Percentiles rank a stretch among this genome's conserved stretches.
Conservation (phyloP, 2,329 filamentous ascomycete genomes). For the Periconia sp. region DNA sequence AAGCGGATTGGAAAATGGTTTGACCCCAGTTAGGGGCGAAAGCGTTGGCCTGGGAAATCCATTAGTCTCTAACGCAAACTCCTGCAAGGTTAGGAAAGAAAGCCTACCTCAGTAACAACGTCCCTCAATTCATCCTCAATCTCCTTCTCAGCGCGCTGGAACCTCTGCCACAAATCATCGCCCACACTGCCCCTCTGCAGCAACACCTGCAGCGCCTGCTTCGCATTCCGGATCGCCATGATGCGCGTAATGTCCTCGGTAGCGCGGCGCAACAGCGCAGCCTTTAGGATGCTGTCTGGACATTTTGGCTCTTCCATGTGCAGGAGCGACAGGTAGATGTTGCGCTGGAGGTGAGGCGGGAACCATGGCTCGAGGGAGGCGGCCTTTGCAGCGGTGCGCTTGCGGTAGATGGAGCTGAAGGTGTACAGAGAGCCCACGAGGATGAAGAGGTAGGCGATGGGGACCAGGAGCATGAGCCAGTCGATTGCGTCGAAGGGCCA, state of each 20-base stretch:
- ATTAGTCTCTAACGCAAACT: constrained; percentile 16
- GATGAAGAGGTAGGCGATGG: constrained; percentile 85
- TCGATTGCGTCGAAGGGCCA: constrained; percentile 57
- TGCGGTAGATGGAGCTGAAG: constrained; percentile 90
- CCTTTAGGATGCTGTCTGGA: constrained; percentile 83
- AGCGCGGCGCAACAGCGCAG: constrained; percentile 84
- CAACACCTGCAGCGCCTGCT: constrained; percentile 80
- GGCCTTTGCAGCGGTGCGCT: constrained; percentile 79
- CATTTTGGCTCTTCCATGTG: constrained; percentile 74
- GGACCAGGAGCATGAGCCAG: constrained; percentile 84
- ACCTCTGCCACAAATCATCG: constrained; percentile 93
- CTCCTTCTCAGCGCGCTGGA: constrained; percentile 90
- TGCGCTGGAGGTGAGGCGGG: constrained; percentile 82
- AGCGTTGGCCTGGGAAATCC: constrained; percentile 73
- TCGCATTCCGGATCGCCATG: constrained; percentile 83
- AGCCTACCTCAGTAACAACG: constrained; percentile 81
- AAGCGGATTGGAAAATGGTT: constrained; percentile 94
- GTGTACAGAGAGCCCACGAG: constrained; percentile 85
- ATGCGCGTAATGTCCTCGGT: constrained; percentile 92
- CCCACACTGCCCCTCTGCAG: constrained; percentile 90
- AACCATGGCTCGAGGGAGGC: constrained; percentile 94
- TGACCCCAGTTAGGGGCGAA: constrained; percentile 88
- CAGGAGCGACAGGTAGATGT: constrained; percentile 90
- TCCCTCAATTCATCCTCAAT: constrained; percentile 95
- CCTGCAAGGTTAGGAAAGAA: not conserved